These are phyloP conservation scores for Trichoderma arundinaceum DNA, from an alignment of 2,329 filamentous ascomycete genomes.

Conservation along the genomic window DNA sequence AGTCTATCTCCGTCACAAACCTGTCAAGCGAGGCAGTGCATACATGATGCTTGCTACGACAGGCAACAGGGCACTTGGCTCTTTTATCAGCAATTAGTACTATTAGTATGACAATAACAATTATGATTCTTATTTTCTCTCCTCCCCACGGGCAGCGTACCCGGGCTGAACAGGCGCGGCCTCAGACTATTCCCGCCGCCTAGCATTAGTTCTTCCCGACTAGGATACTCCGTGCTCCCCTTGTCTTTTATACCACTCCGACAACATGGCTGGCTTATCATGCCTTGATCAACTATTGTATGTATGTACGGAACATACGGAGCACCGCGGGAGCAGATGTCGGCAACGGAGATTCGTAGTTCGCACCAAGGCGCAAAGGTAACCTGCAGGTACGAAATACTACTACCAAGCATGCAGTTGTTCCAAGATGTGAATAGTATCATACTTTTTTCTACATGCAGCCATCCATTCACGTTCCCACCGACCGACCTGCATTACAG, in stretches of 20 bases:
- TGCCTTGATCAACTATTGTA: too few species aligned
- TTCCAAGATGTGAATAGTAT: too few species aligned
- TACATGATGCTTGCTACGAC: not conserved
- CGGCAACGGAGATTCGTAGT: not conserved
- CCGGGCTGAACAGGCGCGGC: constrained; percentile 12
- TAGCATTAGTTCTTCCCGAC: not conserved
- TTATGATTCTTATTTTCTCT: not conserved
- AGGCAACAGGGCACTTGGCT: too few species aligned
- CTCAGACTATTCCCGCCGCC: not conserved
- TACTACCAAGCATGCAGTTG: too few species aligned
- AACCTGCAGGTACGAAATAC: too few species aligned
- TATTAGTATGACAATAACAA: not conserved
- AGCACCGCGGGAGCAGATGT: too few species aligned
- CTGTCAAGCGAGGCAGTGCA: constrained; percentile 19
- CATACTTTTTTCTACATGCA: too few species aligned
- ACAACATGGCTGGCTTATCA: not conserved
- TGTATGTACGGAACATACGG: too few species aligned
- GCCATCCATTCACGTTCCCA: too few species aligned
- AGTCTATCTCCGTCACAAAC: constrained; percentile 25
- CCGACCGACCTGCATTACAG: too few species aligned
- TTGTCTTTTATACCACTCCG: not conserved
- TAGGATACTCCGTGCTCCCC: not conserved
- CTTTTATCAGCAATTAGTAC: too few species aligned
- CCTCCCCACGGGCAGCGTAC: not conserved
- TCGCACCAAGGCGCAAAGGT: not conserved